Base-by-base conservation (phyloP, 2,329 filamentous ascomycete genomes). In the Parafenestella ontariensis region DNA sequence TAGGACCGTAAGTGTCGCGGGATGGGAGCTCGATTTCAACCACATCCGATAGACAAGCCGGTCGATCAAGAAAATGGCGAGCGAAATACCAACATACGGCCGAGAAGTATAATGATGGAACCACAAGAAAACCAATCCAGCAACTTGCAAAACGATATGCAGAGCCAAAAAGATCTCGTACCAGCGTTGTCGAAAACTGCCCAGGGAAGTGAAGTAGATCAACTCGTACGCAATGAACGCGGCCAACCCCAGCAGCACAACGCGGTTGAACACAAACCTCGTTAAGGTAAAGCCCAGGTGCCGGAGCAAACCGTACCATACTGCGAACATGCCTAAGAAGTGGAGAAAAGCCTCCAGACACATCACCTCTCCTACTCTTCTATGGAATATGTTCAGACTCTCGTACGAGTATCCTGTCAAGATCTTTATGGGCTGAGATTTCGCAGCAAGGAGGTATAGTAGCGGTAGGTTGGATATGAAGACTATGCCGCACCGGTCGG, bases 331-430 rank as follows among this genome's bases (percentile, higher is more conserved):
- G 21, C 82, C 80, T 4, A 71, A 64, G 29, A 81, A 78, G 61
- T 89, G 87, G 0, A 88, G 56, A 0, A 84, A 61, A 1, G 85
- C 85, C 34, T 83, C 77, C n/a, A 87, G 71, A 66, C 85, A 88
- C 72, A 88, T 79, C 24, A 84, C 69, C 68, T 88, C 86, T 21
- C 87, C 86, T 1, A 88, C 78, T 4, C 86, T 80, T 31, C 87
- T 83, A 67, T 89, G 87, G 50, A 89, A 82, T 41, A 89, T 83
- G 66, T 89, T 88, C 37, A 89, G 76, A 5, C 83, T 81, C 70
- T 89, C 87, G 65, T 89, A 89, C 0, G 86, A 88, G 58, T 83
- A 82, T 3, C 87, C 86, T 0, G 86, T 88, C 17, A 89, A 74
- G 1, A 79, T 62, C 53, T 83, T 83, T 29, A 89, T 66, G 0